A percentile compares a stretch with the other conserved stretches of the same genome.
These are phyloP conservation scores for Davidsoniella eucalypti DNA, from an alignment of 2,329 filamentous ascomycete genomes.

Conservation along the genomic window DNA sequence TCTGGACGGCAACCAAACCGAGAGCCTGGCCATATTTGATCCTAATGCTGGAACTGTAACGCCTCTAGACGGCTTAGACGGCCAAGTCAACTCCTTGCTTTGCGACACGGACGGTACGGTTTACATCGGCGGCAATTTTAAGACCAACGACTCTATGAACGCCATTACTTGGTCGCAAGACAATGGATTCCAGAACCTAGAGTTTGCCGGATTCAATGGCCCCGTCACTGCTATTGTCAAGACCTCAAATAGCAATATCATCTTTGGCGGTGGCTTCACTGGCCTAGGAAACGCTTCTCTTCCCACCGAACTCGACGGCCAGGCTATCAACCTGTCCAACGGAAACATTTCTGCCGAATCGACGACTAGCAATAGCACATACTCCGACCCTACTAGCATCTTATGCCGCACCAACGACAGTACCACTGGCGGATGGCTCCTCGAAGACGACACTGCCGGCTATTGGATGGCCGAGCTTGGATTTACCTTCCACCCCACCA, in stretches of 20 bases:
- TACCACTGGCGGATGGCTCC: slow-evolving; percentile 59
- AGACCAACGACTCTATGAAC: slow-evolving; percentile 66
- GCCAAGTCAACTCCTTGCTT: slow-evolving; percentile 64
- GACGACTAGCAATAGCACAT: slow-evolving; percentile 44
- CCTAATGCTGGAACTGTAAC: slow-evolving; percentile 52
- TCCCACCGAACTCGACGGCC: slow-evolving; percentile 49
- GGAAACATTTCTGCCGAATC: slow-evolving; percentile 55
- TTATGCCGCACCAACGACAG: slow-evolving; percentile 57
- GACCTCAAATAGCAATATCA: slow-evolving; percentile 63
- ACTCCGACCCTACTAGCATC: slow-evolving; percentile 62
- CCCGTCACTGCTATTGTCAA: slow-evolving; percentile 75
- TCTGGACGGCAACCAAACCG: slow-evolving; percentile 57
- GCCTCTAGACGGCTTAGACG: slow-evolving; percentile 64
- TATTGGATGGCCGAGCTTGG: slow-evolving; percentile 71
- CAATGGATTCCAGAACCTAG: slow-evolving; percentile 59
- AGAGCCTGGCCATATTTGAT: slow-evolving; percentile 68
- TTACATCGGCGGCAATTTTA: slow-evolving; percentile 81
- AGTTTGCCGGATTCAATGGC: slow-evolving; percentile 90
- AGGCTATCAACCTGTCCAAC: slow-evolving; percentile 71
- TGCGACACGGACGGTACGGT: slow-evolving; percentile 71
- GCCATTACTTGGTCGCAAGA: slow-evolving; percentile 64
- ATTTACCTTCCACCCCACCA: slow-evolving; percentile 76
- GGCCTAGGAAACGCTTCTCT: slow-evolving; percentile 63
- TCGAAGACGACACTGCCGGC: slow-evolving; percentile 58
- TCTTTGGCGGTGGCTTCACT: slow-evolving; percentile 84